Evolutionary conservation across 805 yeast genomes (phyloP), one percentile per base, ranked within the genome.

Genomic region (Cyberlindnera mississippiensis): DNA sequence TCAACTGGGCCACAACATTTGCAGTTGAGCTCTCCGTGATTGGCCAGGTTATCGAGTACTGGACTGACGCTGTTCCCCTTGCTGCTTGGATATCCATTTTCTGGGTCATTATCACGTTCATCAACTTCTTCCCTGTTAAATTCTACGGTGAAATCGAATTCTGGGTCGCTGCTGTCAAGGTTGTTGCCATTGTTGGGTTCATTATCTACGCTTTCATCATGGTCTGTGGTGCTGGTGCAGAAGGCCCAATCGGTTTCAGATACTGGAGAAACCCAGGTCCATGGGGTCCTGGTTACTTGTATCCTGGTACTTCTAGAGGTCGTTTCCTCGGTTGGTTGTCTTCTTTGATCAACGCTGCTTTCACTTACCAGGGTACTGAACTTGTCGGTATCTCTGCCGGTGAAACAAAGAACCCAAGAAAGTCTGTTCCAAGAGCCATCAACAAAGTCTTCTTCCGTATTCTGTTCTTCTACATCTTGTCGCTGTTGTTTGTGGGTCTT

Each of bases 231-330:
- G 88, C 82, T 11, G 84, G 85, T 52, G 55, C 60, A 16, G 68
- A 75, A 4, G 88, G 88, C 16, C 83, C 88, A 14, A 75, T 83
- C 28, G 90, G 90, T 11, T 83, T 83, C 71, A 72, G 87, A 60
- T 83, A 83, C 62, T 83, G 90, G 91, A 76, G 85, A 63, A 63
- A 83, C 57, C 88, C 89, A 12, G 88, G 88, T 48, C 75, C 87
- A 6, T 79, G 84, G 79, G 85, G 86, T 32, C 78, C 76, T 34
- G 87, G 86, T 38, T 70, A 73, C 35, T 62, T 72, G 29, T 77
- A 75, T 14, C 47, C 59, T 9, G 67, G 77, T 58, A 54, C 53
- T 8, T 66, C 69, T 46, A 77, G 82, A 31, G 85, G 71, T 33
- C 69, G 81, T 57, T 80, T 83, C 55, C 64, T 82, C 42, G 87